Evolutionary conservation across 164 flowering plant genomes (phyloP), one percentile per base, ranked within the genome.

Genomic region (Kalanchoe fedtschenkoi): DNA sequence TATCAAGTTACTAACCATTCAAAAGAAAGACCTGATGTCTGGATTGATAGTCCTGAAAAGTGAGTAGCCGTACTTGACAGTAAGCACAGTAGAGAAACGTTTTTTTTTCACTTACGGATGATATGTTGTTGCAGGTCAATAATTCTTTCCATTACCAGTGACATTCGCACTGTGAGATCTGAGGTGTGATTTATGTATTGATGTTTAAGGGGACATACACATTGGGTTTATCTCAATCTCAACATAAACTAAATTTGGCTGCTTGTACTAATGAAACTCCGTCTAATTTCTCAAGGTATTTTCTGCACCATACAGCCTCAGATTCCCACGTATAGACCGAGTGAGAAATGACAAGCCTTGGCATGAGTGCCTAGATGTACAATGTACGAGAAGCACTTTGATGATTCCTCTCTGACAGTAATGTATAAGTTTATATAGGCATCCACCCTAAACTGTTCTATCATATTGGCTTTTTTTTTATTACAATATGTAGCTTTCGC

Each of bases 11-110:
- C 99, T 63, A 85, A 95, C 71, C 70, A 87, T 69, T 83, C 95
- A 24, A 95, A 88, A 75, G 99, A 91, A 77, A 84, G 99, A 69
- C 99, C 99, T 21, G 99, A 95, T 84, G 97, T 95, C 66, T 90
- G 99, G 99, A 76, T 95, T 72, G 97, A 87, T 6, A 88, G 88
- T 77, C 99, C 99, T 65, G 99, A 95, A 74, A 95, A 87, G 95
- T 91, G 34, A 78, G 81, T 35, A 63, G 37, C 41, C 54, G 4
- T 46, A 65, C 16, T 57, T 61, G 0, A 32, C 56, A 10, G 13
- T 51, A 11, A 51, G 32, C 6, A 26, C 33, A 37, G 11, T 15
- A 8, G 56, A 9, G 14, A 17, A 4, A 39, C 34, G 42, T 66
- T 35, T 60, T 65, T 32, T 33, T 26, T 16, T 28, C 15, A 61